These are phyloP conservation scores for Trichomonascaceae sp. DNA, from an alignment of 1,139 yeast genomes.

Conservation along the genomic window DNA sequence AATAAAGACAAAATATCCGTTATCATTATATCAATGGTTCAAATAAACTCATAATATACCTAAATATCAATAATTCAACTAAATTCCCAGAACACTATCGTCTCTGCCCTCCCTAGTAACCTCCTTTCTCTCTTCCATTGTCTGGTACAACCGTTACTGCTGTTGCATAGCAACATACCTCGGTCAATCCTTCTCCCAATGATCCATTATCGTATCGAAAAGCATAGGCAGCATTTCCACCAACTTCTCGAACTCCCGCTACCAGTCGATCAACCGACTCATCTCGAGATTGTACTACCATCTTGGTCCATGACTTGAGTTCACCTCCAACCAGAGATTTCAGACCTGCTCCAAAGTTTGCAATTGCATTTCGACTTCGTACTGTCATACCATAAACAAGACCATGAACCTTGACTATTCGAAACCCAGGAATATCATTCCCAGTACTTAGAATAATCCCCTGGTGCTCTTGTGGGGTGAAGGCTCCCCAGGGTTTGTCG, in stretches of 20 bases:
- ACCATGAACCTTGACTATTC: slow-evolving; percentile 19
- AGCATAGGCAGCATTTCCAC: slow-evolving; percentile 25
- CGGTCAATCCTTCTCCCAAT: slow-evolving; percentile 19
- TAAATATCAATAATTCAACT: too few species aligned
- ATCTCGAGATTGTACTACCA: slow-evolving; percentile 21
- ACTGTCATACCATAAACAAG: slow-evolving; percentile 25
- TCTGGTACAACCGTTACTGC: slow-evolving; percentile 14
- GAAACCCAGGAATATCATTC: slow-evolving; percentile 23
- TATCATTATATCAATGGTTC: too few species aligned
- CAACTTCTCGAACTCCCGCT: slow-evolving; percentile 19
- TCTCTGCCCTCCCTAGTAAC: too few species aligned
- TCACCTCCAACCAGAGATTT: slow-evolving; percentile 25
- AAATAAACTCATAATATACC: too few species aligned
- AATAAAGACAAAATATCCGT: too few species aligned
- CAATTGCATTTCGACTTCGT: slow-evolving; percentile 18
- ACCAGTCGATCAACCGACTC: slow-evolving; percentile 23
- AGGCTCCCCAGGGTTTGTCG: slow-evolving; percentile 11
- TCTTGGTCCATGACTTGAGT: slow-evolving; percentile 20
- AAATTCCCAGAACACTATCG: too few species aligned
- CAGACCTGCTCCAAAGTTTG: slow-evolving; percentile 22
- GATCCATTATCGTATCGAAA: slow-evolving; percentile 20
- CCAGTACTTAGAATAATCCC: slow-evolving; percentile 20
- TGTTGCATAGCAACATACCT: slow-evolving; percentile 24
- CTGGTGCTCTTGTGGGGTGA: slow-evolving; percentile 10
- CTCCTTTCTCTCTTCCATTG: neutral